Evolutionary conservation across 2,329 filamentous ascomycete genomes (phyloP), one percentile per base, ranked within the genome.

Genomic region (Hypoxylon sp.): DNA sequence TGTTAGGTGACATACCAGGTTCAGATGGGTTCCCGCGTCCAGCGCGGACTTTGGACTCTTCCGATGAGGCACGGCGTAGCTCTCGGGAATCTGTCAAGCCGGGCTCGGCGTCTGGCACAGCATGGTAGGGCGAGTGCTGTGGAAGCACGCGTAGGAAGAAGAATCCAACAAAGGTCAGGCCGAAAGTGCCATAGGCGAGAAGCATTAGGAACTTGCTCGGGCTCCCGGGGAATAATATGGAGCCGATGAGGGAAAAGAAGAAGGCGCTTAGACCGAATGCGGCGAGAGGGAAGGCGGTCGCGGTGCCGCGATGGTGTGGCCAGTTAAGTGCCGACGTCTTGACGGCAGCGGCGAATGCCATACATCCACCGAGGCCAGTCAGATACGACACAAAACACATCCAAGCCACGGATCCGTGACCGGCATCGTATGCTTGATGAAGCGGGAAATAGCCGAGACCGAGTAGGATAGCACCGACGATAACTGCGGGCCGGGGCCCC

Each of bases 251-350:
- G 0, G 94, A 93, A 74, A 97, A 99, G 76, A 97, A 96, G 73
- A 99, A 94, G 45, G 94, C 94, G 69, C 92, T 97, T 49, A 99
- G 75, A 2, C 94, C 94, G 67, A 97, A 97, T 2, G 90, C 92
- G 48, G 94, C 90, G 47, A 97, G 74, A 4, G 94, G 93, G 63
- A 97, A 94, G 1, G 92, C 92, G 4, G 94, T 97, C 4, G 94
- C 94, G 3, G 93, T 96, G 46, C 94, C 94, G 58, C 94, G 84
- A 69, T 96, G 88, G 51, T 87, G 83, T 8, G 93, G 93, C 84
- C 92, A 97, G 72, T 97, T 97, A 59, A 94, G 80, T 7, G 92
- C 92, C 38, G 89, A 92, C 68, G 77, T 77, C 69, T 99, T 99
- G 67, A 99, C 84, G 6, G 92, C 81, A 19, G 90, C 91, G 15